Base-by-base conservation (phyloP, 768 basidiomycete genomes). In the Podaxis sp. region DNA sequence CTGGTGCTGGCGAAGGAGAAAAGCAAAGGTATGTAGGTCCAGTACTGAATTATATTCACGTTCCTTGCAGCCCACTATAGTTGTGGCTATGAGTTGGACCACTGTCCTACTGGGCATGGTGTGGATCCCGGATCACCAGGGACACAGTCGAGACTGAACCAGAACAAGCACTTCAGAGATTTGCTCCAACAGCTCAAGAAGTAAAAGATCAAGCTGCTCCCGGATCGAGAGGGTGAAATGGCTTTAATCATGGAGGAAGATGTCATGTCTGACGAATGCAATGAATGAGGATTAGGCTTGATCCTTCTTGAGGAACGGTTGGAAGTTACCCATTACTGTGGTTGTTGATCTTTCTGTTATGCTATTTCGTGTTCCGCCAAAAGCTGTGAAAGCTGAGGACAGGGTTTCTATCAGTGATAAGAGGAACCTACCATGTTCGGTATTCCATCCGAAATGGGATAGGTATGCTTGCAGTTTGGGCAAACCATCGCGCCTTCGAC, bases 401-500 rank as follows among this genome's bases (percentile, higher is more conserved):
- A 63, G 59, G 55, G 47, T 16, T 47, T 38, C n/a, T 40, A 6
- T 47, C 10, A 38, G 40, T 11, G 16, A 51, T n/a, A n/a, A 18
- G 25, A 25, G 5, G n/a, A 44, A 37, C 78, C 67, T 64, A 95
- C 96, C 96, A 98, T 98, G 79, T 98, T 98, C 5, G 96, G 95
- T 63, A 99, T 98, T 11, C 95, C 95, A 69, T 89, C 95, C 51
- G 86, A 88, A 67, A 99, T 93, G 25, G 88, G 87, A 68, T 97
- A 98, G 16, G 86, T 79, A 66, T 98, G 96, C 21, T 81, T 82
- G 76, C 96, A 99, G 65, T 91, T 93, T 23, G 90, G 90, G 72
- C 96, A 98, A 35, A 88, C 82, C 96, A 99, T 97, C 5, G 80
- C 76, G 2, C 96, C 96, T 74, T 97, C 94, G 66, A 93, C 86